Evolutionary conservation across 495 filamentous ascomycete species (phyloP), one percentile per base, ranked within the genome.

Genomic region (Neurospora cerealis): DNA sequence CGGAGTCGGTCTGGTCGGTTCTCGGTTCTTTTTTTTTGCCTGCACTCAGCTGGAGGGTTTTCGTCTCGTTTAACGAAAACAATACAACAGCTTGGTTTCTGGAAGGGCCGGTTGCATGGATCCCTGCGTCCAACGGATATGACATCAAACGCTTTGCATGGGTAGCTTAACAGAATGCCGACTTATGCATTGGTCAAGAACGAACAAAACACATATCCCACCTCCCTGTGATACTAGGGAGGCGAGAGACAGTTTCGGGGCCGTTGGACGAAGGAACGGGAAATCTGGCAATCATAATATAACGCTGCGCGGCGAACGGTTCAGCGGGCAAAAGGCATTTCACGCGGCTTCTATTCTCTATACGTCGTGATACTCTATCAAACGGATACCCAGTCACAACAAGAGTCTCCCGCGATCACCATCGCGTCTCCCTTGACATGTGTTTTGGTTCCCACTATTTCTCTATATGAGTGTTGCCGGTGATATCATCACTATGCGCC

Each of bases 1-100:
- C 77, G 80, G 80, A 81, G 80, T 81, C 79, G 79, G 77, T 79
- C 54, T 75, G 78, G 79, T 82, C 79, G 79, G 78, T 78, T 76
- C 77, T 79, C 73, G 78, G 78, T 76, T 78, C 79, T 77, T 79
- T 75, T 75, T 75, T 38, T 48, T 74, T 71, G 38, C 72, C 76
- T 80, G 77, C 54, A 66, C 76, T 80, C 77, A 75, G 74, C 78
- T 79, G 75, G 69, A 78, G 72, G 74, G 75, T 74, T 76, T 78
- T 66, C 72, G 73, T 74, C 78, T 75, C 75, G 71, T 39, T 72
- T 74, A 78, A 66, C 54, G 54, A 34, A 76, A 69, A 79, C 74
- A 76, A 73, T 70, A 74, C 71, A 75, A 60, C 74, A 77, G 75
- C 75, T 78, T 74, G 76, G 60, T 77, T 74, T 79, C 71, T 74